Evolutionary conservation across 2,329 filamentous ascomycete genomes (phyloP).

Genomic region (Colletotrichum spaethianum): DNA sequence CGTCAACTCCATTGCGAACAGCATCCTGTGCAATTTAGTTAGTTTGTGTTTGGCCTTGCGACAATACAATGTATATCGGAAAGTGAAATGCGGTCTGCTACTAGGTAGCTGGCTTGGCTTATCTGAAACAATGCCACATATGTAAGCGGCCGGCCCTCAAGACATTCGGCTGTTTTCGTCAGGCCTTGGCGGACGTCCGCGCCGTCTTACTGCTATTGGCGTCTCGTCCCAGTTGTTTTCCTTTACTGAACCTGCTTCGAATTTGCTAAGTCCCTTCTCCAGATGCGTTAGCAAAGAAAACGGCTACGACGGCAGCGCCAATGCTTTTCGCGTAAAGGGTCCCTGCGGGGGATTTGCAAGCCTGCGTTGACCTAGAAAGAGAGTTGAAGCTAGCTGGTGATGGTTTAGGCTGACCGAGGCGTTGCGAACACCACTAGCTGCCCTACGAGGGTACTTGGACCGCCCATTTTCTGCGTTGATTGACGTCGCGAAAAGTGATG

Average conservation of each 20-base stretch:
- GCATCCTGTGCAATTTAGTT: neutral
- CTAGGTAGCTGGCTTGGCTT: neutral
- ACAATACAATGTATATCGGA: constrained; percentile 10
- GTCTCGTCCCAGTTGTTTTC: neutral
- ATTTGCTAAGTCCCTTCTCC: neutral
- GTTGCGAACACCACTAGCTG: constrained; percentile 12
- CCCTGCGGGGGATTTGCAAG: constrained; percentile 34
- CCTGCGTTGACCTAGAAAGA: constrained; percentile 15
- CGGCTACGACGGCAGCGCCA: neutral
- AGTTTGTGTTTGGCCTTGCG: neutral
- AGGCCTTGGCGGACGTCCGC: neutral
- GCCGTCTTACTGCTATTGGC: neutral
- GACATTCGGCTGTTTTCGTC: constrained; percentile 21
- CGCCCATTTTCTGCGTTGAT: constrained; percentile 1
- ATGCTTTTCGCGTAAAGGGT: constrained; percentile 17
- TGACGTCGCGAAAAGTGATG: neutral
- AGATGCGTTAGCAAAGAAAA: constrained; percentile 8
- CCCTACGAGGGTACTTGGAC: constrained; percentile 27
- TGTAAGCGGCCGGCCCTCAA: neutral
- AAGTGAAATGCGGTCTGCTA: constrained; percentile 24
- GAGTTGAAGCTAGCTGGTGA: constrained; percentile 35
- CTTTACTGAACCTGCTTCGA: neutral
- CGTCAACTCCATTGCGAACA: constrained; percentile 14
- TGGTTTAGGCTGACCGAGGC: constrained; percentile 29
- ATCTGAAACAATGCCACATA: neutral